phyloP scores from a whole-genome alignment of 495 filamentous ascomycete species.

The Podospora pseudocomata region DNA sequence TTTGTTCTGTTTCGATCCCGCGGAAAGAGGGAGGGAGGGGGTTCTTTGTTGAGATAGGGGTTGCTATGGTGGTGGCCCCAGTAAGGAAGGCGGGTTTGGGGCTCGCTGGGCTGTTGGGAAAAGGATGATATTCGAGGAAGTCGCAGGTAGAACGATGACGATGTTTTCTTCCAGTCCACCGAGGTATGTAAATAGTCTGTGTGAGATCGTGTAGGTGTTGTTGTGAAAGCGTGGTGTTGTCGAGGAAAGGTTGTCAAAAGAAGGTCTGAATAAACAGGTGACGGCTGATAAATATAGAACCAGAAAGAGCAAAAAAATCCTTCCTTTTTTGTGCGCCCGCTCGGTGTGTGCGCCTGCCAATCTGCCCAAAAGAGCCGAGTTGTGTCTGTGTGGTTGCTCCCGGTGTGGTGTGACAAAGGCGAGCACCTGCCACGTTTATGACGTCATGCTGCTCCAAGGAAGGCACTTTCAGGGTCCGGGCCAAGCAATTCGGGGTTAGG shows the following conservation, averaged over 20 bases:
- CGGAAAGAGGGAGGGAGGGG: no score
- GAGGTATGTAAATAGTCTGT: no score
- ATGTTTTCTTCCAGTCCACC: no score
- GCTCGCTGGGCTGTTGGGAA: no score
- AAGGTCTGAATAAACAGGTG: neutral
- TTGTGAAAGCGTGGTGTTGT: neutral
- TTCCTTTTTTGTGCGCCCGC: neutral
- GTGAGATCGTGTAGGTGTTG: no score
- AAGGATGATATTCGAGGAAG: no score
- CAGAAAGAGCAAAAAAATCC: neutral
- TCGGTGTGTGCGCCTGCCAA: neutral
- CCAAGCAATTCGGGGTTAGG: neutral
- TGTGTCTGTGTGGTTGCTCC: neutral
- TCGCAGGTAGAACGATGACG: no score
- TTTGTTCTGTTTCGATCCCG: neutral
- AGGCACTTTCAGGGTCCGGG: neutral
- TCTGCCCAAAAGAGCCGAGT: neutral
- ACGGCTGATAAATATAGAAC: constrained; percentile 1
- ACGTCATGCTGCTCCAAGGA: neutral
- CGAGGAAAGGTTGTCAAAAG: neutral
- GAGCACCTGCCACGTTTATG: neutral
- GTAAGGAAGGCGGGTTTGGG: no score
- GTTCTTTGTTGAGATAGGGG: no score
- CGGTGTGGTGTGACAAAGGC: neutral
- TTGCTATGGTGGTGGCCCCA: no score